phyloP scores from a whole-genome alignment of 257 asterid genomes.

The Jaltomata sinuosa region DNA sequence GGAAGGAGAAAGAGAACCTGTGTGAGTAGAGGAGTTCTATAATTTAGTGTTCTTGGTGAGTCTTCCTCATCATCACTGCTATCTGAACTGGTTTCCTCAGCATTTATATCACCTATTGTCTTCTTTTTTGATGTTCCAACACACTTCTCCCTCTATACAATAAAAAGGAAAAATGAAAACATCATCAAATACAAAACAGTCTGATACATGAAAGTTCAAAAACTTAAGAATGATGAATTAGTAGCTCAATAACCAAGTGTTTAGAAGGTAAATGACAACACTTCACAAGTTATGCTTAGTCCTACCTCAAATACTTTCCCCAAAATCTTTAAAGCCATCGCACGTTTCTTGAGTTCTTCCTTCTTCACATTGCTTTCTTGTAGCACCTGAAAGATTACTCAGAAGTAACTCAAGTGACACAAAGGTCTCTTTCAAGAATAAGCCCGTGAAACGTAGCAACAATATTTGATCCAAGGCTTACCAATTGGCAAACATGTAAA shows the following conservation, averaged over 20 bases:
- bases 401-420: not conserved
- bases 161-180: not conserved
- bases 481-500: constrained; percentile 84
- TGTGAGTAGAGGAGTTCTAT: constrained; percentile 74
- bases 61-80: constrained; percentile 88
- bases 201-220: not conserved
- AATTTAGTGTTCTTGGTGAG: constrained; percentile 45
- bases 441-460: not conserved
- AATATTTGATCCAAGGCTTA: constrained; percentile 5
- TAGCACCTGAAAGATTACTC: constrained; percentile 37
- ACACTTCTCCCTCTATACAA: constrained; percentile 39
- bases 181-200: not conserved
- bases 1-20: constrained; percentile 35
- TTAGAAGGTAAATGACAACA: not conserved
- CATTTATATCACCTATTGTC: constrained; percentile 26
- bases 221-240: not conserved
- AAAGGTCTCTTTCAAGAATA: not conserved
- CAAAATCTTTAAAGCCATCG: constrained; percentile 55
- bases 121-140: constrained; percentile 59
- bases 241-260: not conserved
- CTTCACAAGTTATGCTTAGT: not conserved
- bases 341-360: constrained; percentile 63
- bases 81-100: constrained; percentile 62
- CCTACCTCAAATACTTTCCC: constrained; percentile 69
- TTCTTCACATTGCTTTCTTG: constrained; percentile 56